These are phyloP conservation scores for Diaporthe amygdali DNA, from an alignment of 2,329 filamentous ascomycete genomes.

Conservation along the genomic window DNA sequence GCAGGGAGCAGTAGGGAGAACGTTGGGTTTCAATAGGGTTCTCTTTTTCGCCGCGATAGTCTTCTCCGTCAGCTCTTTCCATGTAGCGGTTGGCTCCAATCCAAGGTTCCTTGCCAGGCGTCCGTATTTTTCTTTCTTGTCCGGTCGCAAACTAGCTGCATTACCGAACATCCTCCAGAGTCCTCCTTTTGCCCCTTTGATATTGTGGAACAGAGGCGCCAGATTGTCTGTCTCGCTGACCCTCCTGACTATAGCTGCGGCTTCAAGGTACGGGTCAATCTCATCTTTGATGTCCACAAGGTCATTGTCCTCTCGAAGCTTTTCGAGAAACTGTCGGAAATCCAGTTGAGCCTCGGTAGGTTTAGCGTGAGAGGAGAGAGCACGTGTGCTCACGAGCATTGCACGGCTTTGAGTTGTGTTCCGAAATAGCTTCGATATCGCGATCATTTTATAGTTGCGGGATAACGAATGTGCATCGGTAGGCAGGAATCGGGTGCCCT, in stretches of 20 bases:
- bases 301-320: constrained; percentile 46
- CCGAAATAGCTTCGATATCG: too few species aligned
- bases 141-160: constrained; percentile 41
- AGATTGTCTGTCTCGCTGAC: constrained; percentile 50
- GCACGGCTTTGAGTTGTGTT: too few species aligned
- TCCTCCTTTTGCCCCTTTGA: constrained; percentile 50
- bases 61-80: constrained; percentile 47
- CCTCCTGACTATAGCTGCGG: constrained; percentile 49
- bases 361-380: too few species aligned
- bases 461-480: too few species aligned
- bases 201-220: constrained; percentile 57
- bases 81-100: constrained; percentile 41
- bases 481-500: too few species aligned
- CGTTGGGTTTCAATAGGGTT: constrained; percentile 37
- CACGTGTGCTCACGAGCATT: too few species aligned
- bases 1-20: constrained; percentile 43
- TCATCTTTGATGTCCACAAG: constrained; percentile 48
- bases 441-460: too few species aligned
- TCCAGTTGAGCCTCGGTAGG: neutral
- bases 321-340: constrained; percentile 52
- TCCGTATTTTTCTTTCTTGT: constrained; percentile 40
- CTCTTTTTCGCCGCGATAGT: constrained; percentile 41
- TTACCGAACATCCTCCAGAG: constrained; percentile 54
- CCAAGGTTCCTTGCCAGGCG: constrained; percentile 47
- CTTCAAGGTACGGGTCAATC: constrained; percentile 50